Base-by-base conservation (phyloP, 768 basidiomycete genomes). In the Kwoniella europaea region DNA sequence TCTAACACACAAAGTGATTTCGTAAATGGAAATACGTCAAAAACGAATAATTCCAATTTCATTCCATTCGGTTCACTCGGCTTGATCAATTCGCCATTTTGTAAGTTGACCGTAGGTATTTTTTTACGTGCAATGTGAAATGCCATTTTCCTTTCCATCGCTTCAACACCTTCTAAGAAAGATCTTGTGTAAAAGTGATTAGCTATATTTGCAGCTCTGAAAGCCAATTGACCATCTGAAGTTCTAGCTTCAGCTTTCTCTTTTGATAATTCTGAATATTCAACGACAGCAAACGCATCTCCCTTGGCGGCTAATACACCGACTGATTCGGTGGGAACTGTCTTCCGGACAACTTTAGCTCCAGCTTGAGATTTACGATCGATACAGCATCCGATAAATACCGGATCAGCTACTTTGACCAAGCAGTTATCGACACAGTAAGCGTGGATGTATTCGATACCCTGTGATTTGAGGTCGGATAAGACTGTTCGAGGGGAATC, bases 401-500 rank as follows among this genome's bases (percentile, higher is more conserved):
- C 89, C 15, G 97, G 97, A 83, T 99, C 97, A 59, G 95, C 97
- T 65, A 99, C 93, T 71, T 91, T 89, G 73, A 98, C 97, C 69
- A 99, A 91, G 84, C 97, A 98, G 86, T 99, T 99, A 86, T 99
- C 97, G 77, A 99, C 97, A 79, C 96, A 90, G 86, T 97, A 98
- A 2, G 90, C 92, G 84, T 99, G 96, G 60, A 99, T 87, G 84
- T 96, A 97, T 68, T 89, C 87, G 72, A 98, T 85, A 53, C 89
- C 88, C 74, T 93, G 92, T 53, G 85, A 82, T 27, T 86, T 85
- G 73, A 98, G 88, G 83, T 98, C 94, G 52, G 91, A 87, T 53
- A 99, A 90, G 59, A 98, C 94, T 22, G 91, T 91, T 65, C 84
- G 87, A 29, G 88, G 79, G 18, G 89, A 88, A 18, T 73, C 67